These are phyloP conservation scores for Viola pubescens DNA, from an alignment of 441 rosid genomes.

Conservation along the genomic window DNA sequence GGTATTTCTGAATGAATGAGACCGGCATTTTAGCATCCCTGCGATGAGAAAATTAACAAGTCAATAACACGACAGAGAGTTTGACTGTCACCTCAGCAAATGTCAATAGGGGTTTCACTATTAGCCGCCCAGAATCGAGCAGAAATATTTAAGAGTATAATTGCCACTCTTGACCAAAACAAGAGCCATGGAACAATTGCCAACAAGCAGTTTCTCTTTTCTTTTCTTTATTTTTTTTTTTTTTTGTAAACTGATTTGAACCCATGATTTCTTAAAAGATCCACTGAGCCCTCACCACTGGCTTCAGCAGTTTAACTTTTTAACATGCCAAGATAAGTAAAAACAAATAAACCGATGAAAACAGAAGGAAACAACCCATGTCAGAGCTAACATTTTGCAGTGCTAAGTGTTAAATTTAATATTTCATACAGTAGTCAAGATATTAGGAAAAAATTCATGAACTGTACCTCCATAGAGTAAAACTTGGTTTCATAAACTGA, in stretches of 20 bases:
- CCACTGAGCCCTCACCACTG: too few species aligned
- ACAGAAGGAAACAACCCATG: neutral
- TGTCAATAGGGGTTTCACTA: constrained; percentile 1
- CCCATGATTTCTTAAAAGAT: too few species aligned
- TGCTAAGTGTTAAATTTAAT: neutral
- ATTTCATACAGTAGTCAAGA: neutral
- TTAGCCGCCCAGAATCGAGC: neutral
- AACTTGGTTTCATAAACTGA: too few species aligned
- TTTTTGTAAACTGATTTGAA: too few species aligned
- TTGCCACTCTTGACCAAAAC: neutral
- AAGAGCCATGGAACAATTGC: constrained; percentile 1
- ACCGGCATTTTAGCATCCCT: constrained; percentile 67
- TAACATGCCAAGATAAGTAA: too few species aligned
- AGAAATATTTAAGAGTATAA: neutral
- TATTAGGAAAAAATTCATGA: neutral
- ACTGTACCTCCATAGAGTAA: neutral
- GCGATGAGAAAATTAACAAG: constrained; percentile 11
- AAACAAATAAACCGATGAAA: too few species aligned
- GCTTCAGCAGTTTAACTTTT: too few species aligned
- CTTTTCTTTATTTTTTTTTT: too few species aligned
- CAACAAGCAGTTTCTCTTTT: neutral
- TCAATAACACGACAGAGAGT: neutral
- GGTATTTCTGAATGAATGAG: constrained; percentile 60
- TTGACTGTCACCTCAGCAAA: neutral
- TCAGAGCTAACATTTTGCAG: neutral